Percentiles rank a stretch among this genome's conserved stretches.
Evolutionary conservation across 2,329 filamentous ascomycete genomes (phyloP).

Genomic region (Penicillium brevicompactum): DNA sequence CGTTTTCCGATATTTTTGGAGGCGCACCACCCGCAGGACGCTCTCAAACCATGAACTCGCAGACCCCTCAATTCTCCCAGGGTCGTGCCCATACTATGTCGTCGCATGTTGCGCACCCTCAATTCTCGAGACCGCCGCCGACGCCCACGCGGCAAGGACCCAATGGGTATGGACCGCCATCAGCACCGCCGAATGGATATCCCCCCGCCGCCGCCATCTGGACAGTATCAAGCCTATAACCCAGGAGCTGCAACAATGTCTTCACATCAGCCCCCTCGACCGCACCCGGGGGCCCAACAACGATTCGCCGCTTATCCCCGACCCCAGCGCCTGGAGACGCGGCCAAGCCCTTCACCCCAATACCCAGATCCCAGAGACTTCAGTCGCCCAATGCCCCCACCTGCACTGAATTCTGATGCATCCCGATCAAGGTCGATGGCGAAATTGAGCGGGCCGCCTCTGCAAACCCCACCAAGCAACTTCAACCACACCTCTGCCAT

Average conservation of each 20-base stretch:
- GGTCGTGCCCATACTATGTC: conserved; percentile 82
- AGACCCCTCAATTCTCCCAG: conserved; percentile 62
- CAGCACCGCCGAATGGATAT: conserved; percentile 41
- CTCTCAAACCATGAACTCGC: conserved; percentile 92
- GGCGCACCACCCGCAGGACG: conserved; percentile 81
- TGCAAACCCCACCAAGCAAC: conserved; percentile 63
- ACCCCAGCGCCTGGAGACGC: conserved; percentile 70
- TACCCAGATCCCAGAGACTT: conserved; percentile 63
- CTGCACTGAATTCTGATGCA: conserved; percentile 79
- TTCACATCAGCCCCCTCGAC: conserved; percentile 61
- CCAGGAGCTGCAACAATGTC: conserved; percentile 34
- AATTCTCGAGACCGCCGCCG: conserved; percentile 46
- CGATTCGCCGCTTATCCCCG: conserved; percentile 68
- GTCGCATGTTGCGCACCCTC: conserved; percentile 51
- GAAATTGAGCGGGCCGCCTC: conserved; percentile 71
- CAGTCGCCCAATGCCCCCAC: conserved; percentile 61
- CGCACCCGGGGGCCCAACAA: conserved; percentile 55
- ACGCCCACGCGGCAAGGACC: conserved; percentile 47
- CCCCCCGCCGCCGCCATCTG: conserved; percentile 41
- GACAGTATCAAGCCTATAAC: conserved; percentile 43
- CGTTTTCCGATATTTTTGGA: conserved; percentile 95
- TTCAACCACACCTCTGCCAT: conserved; percentile 71
- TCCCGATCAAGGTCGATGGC: conserved; percentile 95
- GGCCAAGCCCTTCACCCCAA: conserved; percentile 53
- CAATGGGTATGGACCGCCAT: conserved; percentile 45